phyloP scores from a whole-genome alignment of 768 basidiomycete species.

The Holtermannia corniformis region DNA sequence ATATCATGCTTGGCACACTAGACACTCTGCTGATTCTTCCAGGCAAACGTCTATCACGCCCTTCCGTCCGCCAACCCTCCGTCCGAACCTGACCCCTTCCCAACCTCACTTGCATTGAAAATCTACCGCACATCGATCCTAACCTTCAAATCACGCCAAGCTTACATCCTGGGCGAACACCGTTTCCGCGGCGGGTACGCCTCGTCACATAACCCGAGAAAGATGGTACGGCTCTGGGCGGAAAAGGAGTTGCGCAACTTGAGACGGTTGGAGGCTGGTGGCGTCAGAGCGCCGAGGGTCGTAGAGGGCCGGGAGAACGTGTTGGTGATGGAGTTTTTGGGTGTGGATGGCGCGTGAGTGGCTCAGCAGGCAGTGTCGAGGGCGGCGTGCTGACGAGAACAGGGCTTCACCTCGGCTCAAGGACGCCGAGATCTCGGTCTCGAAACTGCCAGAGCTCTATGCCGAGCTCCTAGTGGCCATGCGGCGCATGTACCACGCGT shows the following conservation, averaged over 20 bases:
- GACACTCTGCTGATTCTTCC: no score
- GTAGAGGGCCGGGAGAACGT: conserved; percentile 93
- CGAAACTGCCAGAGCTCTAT: conserved; percentile 57
- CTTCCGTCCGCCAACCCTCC: conserved; percentile 45
- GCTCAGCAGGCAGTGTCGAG: conserved; percentile 4
- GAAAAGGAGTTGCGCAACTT: conserved; percentile 99
- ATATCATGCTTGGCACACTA: background rate
- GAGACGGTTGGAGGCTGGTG: conserved; percentile 69
- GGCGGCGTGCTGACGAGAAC: background rate
- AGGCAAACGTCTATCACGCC: conserved; percentile 98
- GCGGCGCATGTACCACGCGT: conserved; percentile 75
- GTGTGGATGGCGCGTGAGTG: conserved; percentile 68
- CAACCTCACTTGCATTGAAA: conserved; percentile 73
- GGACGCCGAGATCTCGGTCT: conserved; percentile 59
- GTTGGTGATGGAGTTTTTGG: conserved; percentile 88
- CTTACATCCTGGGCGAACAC: conserved; percentile 90
- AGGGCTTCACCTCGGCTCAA: conserved; percentile 92
- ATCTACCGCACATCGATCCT: conserved; percentile 98
- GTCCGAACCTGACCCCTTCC: conserved; percentile 14
- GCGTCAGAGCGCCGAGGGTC: conserved; percentile 76
- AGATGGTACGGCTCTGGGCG: conserved; percentile 98
- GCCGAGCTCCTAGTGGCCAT: conserved; percentile 66
- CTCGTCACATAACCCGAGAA: conserved; percentile 75
- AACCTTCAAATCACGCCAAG: conserved; percentile 92
- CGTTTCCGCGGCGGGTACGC: conserved; percentile 75